A percentile compares a stretch with the other conserved stretches of the same genome.
Evolutionary conservation across 768 basidiomycete species (phyloP).

Genomic region (Mycena albidolilacea): DNA sequence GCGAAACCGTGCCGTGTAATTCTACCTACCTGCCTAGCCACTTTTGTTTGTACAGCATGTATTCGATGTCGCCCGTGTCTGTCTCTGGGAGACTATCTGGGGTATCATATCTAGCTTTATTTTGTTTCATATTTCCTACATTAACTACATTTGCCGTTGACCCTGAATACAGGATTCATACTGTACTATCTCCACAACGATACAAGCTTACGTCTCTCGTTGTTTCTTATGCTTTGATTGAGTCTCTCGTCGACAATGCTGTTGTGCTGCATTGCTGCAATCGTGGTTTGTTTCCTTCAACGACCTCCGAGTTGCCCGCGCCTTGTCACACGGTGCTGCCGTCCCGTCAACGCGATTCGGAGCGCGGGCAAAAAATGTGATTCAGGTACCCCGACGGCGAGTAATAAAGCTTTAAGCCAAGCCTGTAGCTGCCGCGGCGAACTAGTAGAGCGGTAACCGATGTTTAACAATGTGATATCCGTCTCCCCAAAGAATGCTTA

Average conservation of each 20-base stretch:
- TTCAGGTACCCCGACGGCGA: too few relatives aligned
- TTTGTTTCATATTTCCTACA: not conserved
- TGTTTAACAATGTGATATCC: too few relatives aligned
- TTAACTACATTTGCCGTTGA: not conserved
- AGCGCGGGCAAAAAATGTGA: too few relatives aligned
- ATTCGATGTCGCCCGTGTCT: too few relatives aligned
- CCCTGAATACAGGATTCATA: slow-evolving; percentile 7
- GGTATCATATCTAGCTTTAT: not conserved
- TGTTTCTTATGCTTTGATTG: slow-evolving; percentile 7
- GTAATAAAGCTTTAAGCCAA: too few relatives aligned
- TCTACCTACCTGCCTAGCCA: too few relatives aligned
- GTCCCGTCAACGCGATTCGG: not conserved
- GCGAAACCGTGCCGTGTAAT: too few relatives aligned
- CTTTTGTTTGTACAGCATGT: too few relatives aligned
- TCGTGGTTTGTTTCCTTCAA: slow-evolving; percentile 14
- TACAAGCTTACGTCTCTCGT: slow-evolving; percentile 15
- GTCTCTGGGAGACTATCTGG: slow-evolving; percentile 11
- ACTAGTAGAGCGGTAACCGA: too few relatives aligned
- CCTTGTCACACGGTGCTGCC: not conserved
- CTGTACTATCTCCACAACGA: slow-evolving; percentile 5
- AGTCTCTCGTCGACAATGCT: slow-evolving; percentile 6
- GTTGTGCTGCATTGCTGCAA: not conserved
- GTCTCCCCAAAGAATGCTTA: too few relatives aligned
- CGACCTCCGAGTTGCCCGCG: not conserved
- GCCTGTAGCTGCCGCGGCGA: too few relatives aligned